Base-by-base conservation (phyloP, 306 rosid species). In the Cyclanthera cordifolia region DNA sequence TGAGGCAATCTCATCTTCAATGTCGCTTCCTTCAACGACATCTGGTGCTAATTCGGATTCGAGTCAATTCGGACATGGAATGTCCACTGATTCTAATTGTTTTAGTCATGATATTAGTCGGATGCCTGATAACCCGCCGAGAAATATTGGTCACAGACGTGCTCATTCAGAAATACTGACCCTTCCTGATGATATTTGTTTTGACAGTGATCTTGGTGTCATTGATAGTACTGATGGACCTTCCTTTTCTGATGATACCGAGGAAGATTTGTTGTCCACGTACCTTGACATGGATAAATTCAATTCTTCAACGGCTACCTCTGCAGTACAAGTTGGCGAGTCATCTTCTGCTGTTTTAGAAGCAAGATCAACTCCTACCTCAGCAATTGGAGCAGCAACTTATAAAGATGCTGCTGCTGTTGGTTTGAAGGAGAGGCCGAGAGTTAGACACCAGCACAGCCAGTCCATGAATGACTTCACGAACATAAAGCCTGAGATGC, bases 381-480 rank as follows among this genome's bases (percentile, higher is more conserved):
- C 81, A 15, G 41, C 64, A 78, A 76, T 0, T 84, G 87, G 43
- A 74, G 15, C 81, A 3, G 41, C 67, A 60, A 34, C 48, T 3
- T 60, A 85, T 64, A 77, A 79, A 7, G 95, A 82, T 20, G 74
- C 80, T 69, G 28, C 58, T 52, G 54, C 67, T 46, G 16, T 64
- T 15, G 85, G 82, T 74, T 58, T 71, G 45, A 76, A 66, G 77
- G 97, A 83, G 67, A 81, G 94, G 76, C 94, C 86, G 34, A 86
- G 96, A 83, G 82, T 85, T 56, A 85, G 97, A 73, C 97, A 91
- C 80, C 97, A 91, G 73, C 97, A 91, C 56, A 88, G 96, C 80
- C 97, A 86, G 75, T 91, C 97, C 69, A 88, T 91, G 97, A 96
- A 91, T 78, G 97, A 95, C 50, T 91, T 96, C 10, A 76, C 91